Evolutionary conservation across 352 stramenopile species (phyloP), one percentile per base, ranked within the genome.

Genomic region (Saprolegnia parasitica): DNA sequence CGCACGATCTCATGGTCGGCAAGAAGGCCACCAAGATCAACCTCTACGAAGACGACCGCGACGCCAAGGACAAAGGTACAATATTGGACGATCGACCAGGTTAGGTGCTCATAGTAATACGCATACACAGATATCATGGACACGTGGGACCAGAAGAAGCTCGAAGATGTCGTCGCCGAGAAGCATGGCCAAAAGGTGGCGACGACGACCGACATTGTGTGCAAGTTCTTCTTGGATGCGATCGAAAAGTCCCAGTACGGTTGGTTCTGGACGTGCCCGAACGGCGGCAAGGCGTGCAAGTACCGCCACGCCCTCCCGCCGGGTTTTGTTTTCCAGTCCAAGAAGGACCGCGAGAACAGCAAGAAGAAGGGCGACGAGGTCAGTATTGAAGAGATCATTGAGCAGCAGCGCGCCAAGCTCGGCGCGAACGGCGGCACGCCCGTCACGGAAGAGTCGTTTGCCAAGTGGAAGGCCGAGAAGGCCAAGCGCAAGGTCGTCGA

Each of bases 261-360:
- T 24, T 96, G 88, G 88, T 96, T 96, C 76, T 96, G 88, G 88
- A 80, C 89, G 16, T 96, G 88, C 66, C 88, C 88, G 47, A 95
- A 95, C 67, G 88, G 87, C 57, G 87, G 87, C 39, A 77, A 86
- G 35, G 73, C 76, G 50, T 93, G 83, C 74, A 91, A 91, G 74
- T 92, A 81, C 72, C 87, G 88, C 23, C 88, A 96, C 71, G 88
- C 88, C n/a, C 74, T 96, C 73, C 88, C 88, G 61, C 80, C 86
- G 61, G 88, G 88, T 0, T 96, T 93, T 61, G 84, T 95, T 23
- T 96, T 89, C 74, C 95, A 95, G 76, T 90, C 85, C 13, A 91
- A 87, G 67, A 88, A 88, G 60, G 86, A 96, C 15, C 87, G 87
- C 50, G 89, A 96, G 6, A 84, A 95, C 72, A 74, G 52, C 21